Evolutionary conservation across 768 basidiomycete genomes (phyloP), one percentile per base, ranked within the genome.

Genomic region (Vararia minispora): DNA sequence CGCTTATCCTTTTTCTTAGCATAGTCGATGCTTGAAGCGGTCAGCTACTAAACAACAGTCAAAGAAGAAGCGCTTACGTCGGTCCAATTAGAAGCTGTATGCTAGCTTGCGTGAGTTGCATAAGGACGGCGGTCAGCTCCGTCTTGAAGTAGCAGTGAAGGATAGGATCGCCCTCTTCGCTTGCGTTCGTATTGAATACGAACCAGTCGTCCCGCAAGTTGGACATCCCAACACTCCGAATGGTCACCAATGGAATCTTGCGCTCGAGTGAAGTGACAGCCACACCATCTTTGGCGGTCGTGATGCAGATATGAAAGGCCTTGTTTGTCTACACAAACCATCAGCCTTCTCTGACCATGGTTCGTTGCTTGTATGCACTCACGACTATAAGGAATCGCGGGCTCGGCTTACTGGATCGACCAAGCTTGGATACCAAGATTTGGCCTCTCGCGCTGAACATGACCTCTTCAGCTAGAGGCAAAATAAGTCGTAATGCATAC

Each of bases 1-100:
- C 77, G 77, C 64, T 98, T 99, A 46, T 92, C 92, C 62, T 90
- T 98, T 73, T 99, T 99, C 71, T 99, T 98, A 28, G 70, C 68
- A 57, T 97, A 98, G 40, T 86, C 76, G 43, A 97, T 62, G 6
- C 87, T 97, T 39, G 0, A n/a, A 14, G 18, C 33, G 5, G 13
- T 41, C 16, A 28, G 28, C n/a, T 23, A 23, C 18, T 10, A 9
- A 14, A n/a, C 24, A 30, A 27, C 5, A 35, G 29, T 28, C 17
- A 8, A n/a, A 49, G 20, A 12, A 21, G 13, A 13, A 26, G 39
- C 17, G 62, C 88, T 50, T 55, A 94, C 91, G 69, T 71, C 13
- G 91, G 82, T 0, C 72, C 74, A 46, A 97, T 74, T 34, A 73
- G 56, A 26, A 98, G 62, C 45, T 64, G 77, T 38, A 89, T 73